A percentile compares a stretch with the other conserved stretches of the same genome.
Evolutionary conservation across 805 yeast genomes (phyloP).

Genomic region (Schwanniomyces pseudopolymorphus): DNA sequence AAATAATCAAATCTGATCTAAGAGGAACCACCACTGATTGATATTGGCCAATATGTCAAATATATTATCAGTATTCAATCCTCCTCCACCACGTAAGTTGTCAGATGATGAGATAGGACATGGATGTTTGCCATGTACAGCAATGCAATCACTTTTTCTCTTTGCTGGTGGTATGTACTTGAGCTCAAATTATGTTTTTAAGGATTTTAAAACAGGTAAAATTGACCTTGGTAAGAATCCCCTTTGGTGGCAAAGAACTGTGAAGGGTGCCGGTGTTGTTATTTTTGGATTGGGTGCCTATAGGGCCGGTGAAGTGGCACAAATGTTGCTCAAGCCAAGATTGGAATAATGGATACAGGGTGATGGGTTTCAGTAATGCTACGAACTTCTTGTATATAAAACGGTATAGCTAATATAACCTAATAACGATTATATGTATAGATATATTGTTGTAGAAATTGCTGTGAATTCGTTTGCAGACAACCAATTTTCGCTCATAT

Average conservation of each 20-base stretch:
- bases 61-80: slow-evolving; percentile 33
- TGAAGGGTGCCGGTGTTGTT: slow-evolving; percentile 31
- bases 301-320: slow-evolving; percentile 32
- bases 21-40: background rate
- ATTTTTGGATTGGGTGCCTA: slow-evolving; percentile 37
- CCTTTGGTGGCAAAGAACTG: slow-evolving; percentile 37
- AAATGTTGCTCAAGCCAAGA: slow-evolving; percentile 15
- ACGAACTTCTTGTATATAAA: background rate
- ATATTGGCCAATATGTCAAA: slow-evolving; percentile 22
- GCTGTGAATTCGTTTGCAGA: too few species aligned
- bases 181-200: slow-evolving; percentile 25
- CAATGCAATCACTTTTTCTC: slow-evolving; percentile 33
- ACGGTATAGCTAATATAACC: background rate
- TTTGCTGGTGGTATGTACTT: slow-evolving; percentile 36
- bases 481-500: too few species aligned
- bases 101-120: slow-evolving; percentile 16
- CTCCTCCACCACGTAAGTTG: slow-evolving; percentile 30
- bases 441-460: too few species aligned
- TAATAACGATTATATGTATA: background rate
- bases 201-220: slow-evolving; percentile 26
- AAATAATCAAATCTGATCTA: background rate
- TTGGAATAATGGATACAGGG: background rate
- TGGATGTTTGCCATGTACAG: slow-evolving; percentile 39
- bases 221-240: slow-evolving; percentile 37
- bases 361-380: background rate